A percentile compares a stretch with the other conserved stretches of the same genome.
Evolutionary conservation across 2,329 filamentous ascomycete genomes (phyloP).

Genomic region (Trichoderma lentiforme): DNA sequence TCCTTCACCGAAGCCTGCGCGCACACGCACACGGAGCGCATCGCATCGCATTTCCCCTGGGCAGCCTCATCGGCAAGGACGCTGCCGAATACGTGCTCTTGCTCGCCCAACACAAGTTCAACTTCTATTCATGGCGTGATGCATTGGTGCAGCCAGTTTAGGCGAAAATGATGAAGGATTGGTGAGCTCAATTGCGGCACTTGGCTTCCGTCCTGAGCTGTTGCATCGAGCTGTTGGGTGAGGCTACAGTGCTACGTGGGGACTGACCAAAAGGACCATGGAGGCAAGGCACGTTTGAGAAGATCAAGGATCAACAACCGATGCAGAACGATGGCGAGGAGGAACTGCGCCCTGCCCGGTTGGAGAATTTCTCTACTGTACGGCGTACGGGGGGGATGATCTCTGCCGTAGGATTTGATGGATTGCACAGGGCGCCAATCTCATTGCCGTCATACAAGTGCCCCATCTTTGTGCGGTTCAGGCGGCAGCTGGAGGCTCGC

Average conservation of each 20-base stretch:
- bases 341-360: background rate
- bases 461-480: background rate
- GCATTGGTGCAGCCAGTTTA: background rate
- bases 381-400: background rate
- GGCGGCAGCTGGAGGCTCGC: background rate
- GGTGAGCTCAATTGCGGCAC: background rate
- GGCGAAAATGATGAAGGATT: background rate
- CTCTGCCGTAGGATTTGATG: background rate
- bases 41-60: background rate
- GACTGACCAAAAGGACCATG: background rate
- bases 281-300: background rate
- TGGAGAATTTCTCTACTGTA: background rate
- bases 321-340: background rate
- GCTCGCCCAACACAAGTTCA: background rate
- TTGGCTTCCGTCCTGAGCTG: background rate
- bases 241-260: background rate
- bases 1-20: background rate
- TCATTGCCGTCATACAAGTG: background rate
- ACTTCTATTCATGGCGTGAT: background rate
- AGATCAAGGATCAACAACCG: background rate
- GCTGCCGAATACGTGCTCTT: background rate
- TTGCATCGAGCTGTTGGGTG: background rate
- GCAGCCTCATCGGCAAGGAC: background rate
- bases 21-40: background rate
- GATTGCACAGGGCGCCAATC: background rate